Base-by-base conservation (phyloP, 176 grass and related monocot species). In the Eremochloa ophiuroides region DNA sequence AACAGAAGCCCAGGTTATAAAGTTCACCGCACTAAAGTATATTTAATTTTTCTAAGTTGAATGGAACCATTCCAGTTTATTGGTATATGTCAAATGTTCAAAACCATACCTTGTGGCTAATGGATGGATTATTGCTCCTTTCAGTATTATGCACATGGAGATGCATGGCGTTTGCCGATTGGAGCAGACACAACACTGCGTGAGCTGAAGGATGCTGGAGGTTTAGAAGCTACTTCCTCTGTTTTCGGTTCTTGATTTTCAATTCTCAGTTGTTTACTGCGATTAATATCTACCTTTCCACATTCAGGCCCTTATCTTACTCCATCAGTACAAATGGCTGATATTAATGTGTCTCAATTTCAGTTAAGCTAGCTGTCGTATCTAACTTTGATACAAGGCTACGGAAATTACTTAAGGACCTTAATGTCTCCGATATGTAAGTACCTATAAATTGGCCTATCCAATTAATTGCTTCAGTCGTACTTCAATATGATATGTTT, bases 291-390 rank as follows among this genome's bases (percentile, higher is more conserved):
- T 11, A 8, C 3, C 1, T 74, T 62, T 14, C 73, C 10, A 2
- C 65, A 37, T 44, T 71, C 46, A 12, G 6, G 5, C 17, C 29
- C 10, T 58, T 72, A 68, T 46, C 30, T 77, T 17, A 0, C 1
- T 25, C 50, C 20, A 30, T 80, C 48, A 9, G 3, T 40, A 41
- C 23, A 30, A 64, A 23, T 30, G 66, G 20, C 27, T 82, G 60
- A 66, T 73, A 7, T 48, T 91, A 41, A 30, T 56, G 47, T 87
- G 77, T 74, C 50, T 83, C 33, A n/a, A 68, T 83, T 87, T 85
- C 90, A 98, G 95, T 98, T 69, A 98, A 95, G 88, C 84, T 98
- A 43, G 95, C 90, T 66, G 95, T 93, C 51, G 92, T 98, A 29
- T 93, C 95, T 62, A 91, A 98, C 76, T 98, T 98, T 15, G 95